These are phyloP conservation scores for Comarum palustre DNA, from an alignment of 306 rosid genomes.

Conservation along the genomic window DNA sequence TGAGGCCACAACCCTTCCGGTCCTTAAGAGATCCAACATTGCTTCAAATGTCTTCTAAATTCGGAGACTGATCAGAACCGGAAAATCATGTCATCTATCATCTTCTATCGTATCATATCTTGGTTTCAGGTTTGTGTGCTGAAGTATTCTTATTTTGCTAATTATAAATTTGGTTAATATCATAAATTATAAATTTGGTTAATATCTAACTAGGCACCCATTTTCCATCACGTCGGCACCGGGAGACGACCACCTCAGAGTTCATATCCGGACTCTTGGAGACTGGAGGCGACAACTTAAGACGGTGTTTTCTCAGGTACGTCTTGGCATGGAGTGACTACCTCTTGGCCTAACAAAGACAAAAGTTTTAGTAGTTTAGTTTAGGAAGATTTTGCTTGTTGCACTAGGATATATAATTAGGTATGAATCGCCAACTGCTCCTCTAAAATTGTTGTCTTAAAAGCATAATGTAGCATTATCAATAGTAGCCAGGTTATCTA, in stretches of 20 bases:
- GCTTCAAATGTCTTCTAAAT: too few relatives aligned
- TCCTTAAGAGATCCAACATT: too few relatives aligned
- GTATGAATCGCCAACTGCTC: background rate
- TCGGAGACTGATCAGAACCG: too few relatives aligned
- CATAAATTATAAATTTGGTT: background rate
- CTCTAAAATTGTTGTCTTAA: background rate
- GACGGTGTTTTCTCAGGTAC: conserved; percentile 52
- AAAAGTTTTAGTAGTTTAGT: background rate
- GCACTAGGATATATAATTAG: background rate
- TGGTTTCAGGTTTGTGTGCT: background rate
- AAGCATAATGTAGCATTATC: background rate
- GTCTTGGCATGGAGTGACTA: background rate
- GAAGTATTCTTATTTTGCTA: background rate
- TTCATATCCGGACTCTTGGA: conserved; percentile 58
- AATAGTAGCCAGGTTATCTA: background rate
- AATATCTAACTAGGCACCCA: conserved; percentile 47
- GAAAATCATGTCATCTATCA: too few relatives aligned
- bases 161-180: background rate
- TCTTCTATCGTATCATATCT: too few relatives aligned
- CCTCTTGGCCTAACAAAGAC: background rate
- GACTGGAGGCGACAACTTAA: conserved; percentile 61
- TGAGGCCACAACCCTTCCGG: too few relatives aligned
- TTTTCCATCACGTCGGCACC: conserved; percentile 73
- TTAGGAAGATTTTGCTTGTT: background rate
- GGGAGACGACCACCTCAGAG: conserved; percentile 56